Base-by-base conservation (phyloP, 176 grass and related monocot species). In the Rhynchospora breviuscula region DNA sequence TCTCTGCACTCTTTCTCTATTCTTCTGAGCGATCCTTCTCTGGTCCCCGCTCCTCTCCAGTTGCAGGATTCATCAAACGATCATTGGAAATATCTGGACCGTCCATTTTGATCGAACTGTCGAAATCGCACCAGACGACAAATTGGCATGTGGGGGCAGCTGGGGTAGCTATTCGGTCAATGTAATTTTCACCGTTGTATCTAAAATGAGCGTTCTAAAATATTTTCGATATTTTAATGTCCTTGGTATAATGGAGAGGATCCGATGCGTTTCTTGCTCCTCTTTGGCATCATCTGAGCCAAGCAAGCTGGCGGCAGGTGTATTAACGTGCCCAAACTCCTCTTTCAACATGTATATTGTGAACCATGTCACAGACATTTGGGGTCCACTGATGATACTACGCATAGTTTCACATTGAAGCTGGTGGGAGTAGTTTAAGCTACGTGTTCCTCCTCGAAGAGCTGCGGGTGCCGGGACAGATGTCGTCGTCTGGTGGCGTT, bases 271-370 rank as follows among this genome's bases (percentile, higher is more conserved):
- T 56, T 56, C 47, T 29, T 54, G 48, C 49, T 76, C 22, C 4
- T 52, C 18, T 73, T 81, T 66, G 79, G 59, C 80, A 66, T 26
- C 17, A 44, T 51, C 61, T 47, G 80, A 65, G 52, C 56, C 31
- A 80, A 80, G 40, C 80, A 65, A 82, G 80, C 80, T 82, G 62
- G 80, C 61, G 80, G 80, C 80, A 64, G 60, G n/a, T 56, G 61
- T 67, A 53, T 8, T 49, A 29, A 67, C 58, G 6, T 26, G 46
- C 23, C 19, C 60, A 49, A 65, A 51, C 62, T 49, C 80, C 80
- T 29, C 33, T 9, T 82, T 45, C 21, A 66, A 47, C 2, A 7
- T n/a, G 2, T 82, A 46, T 33, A 18, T 6, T 67, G 80, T 31
- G 62, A 14, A 53, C 80, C 80, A 35, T 65, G 0, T 2, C 10